Conservation (phyloP, 2,329 filamentous ascomycete species). For the Phyllosticta citrichinensis region DNA sequence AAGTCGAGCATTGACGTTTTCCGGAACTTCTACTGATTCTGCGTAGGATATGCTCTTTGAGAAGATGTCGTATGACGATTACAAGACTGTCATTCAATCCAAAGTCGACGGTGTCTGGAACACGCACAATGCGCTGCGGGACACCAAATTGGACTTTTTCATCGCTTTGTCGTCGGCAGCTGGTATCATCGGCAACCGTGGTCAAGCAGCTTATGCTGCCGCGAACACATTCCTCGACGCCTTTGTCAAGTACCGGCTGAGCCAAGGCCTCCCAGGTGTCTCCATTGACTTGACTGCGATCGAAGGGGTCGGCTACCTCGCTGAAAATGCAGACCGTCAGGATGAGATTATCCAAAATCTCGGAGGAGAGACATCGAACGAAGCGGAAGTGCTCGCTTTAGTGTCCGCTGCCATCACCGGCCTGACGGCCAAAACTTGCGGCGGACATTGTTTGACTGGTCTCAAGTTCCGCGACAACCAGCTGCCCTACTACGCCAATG, state of each 20-base stretch:
- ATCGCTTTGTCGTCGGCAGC: conserved; percentile 14
- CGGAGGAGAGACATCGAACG: conserved; percentile 5
- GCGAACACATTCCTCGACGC: conserved; percentile 23
- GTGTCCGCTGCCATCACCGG: conserved; percentile 3
- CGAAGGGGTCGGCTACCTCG: conserved; percentile 17
- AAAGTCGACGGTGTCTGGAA: conserved; percentile 22
- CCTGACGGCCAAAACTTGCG: neutral
- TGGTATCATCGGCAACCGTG: conserved; percentile 15
- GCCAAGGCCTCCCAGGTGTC: conserved; percentile 11
- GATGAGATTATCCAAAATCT: conserved; percentile 6
- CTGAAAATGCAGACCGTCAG: neutral
- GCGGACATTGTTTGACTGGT: conserved; percentile 3
- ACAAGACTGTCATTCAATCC: conserved; percentile 12
- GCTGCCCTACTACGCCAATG: conserved; percentile 3
- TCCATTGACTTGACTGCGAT: conserved; percentile 17
- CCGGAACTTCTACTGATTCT: neutral
- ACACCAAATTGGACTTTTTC: conserved; percentile 17
- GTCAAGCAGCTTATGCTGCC: conserved; percentile 22
- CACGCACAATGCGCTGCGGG: conserved; percentile 15
- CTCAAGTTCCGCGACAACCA: neutral
- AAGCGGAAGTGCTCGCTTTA: conserved; percentile 8
- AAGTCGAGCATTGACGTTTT: conserved; percentile 1
- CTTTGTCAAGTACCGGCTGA: conserved; percentile 16
- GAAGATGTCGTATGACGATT: conserved; percentile 13
- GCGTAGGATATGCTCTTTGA: conserved; percentile 4